Evolutionary conservation across 2,329 filamentous ascomycete species (phyloP).

Genomic region (Dothideomycetes sp.): DNA sequence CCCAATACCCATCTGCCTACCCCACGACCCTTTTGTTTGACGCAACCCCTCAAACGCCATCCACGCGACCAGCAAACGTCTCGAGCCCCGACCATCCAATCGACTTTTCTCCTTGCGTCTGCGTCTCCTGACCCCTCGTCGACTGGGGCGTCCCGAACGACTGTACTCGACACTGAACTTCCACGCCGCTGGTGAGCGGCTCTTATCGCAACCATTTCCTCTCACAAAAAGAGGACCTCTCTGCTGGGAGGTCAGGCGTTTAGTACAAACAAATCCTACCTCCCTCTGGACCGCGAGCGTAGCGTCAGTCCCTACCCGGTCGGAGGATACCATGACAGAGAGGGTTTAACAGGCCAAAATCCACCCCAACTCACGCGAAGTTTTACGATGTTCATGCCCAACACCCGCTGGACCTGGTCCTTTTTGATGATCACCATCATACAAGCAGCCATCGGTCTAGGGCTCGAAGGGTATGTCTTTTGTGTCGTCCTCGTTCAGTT

Average conservation of each 20-base stretch:
- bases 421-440: constrained; percentile 66
- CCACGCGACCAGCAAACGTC: too few species aligned
- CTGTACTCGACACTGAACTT: too few species aligned
- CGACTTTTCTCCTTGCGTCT: too few species aligned
- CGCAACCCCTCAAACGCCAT: too few species aligned
- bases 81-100: too few species aligned
- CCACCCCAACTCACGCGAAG: constrained; percentile 25
- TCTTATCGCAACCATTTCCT: constrained; percentile 41
- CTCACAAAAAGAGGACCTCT: constrained; percentile 48
- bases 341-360: constrained; percentile 37
- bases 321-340: constrained; percentile 43
- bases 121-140: too few species aligned
- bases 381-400: constrained; percentile 64
- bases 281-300: constrained; percentile 44
- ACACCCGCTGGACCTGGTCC: constrained; percentile 76
- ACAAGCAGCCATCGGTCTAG: constrained; percentile 73
- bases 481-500: background rate
- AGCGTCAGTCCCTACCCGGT: constrained; percentile 30
- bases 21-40: too few species aligned
- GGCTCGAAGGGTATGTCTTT: constrained; percentile 71
- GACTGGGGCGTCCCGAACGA: too few species aligned
- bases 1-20: too few species aligned
- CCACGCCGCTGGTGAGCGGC: constrained; percentile 12
- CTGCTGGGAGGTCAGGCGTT: constrained; percentile 41
- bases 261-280: constrained; percentile 25